These are phyloP conservation scores for Pisolithus orientalis DNA, from an alignment of 768 basidiomycete species.

Conservation along the genomic window DNA sequence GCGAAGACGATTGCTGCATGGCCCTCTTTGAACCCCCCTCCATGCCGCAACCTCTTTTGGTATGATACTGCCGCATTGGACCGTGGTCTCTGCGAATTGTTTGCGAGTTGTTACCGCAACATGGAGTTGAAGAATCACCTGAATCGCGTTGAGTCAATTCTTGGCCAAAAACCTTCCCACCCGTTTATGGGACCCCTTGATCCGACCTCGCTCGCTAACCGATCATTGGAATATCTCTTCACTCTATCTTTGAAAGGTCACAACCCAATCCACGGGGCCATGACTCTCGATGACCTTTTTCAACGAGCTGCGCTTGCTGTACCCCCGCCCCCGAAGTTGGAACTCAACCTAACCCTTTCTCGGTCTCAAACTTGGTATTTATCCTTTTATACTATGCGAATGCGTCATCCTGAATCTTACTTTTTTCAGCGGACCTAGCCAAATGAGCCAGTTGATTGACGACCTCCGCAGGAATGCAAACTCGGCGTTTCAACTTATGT, in stretches of 20 bases:
- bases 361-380: neutral
- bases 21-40: conserved; percentile 8
- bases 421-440: neutral
- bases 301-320: conserved; percentile 2
- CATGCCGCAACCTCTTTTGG: neutral
- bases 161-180: neutral
- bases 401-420: no score
- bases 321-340: neutral
- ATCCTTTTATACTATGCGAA: no score
- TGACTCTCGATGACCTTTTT: conserved; percentile 1
- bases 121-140: conserved; percentile 7
- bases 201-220: conserved; percentile 1
- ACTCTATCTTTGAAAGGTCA: neutral
- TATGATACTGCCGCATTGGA: conserved; percentile 2
- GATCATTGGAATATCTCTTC: neutral
- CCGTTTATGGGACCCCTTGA: neutral
- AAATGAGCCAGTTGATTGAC: neutral
- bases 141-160: conserved; percentile 6
- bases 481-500: conserved; percentile 4
- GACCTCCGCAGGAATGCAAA: neutral
- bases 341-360: conserved; percentile 4
- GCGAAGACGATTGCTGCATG: conserved; percentile 4
- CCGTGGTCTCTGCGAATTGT: neutral
- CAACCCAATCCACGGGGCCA: neutral
- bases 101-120: conserved; percentile 13